Conservation (phyloP, 1,139 yeast genomes). For the Arxiozyma heterogenica region DNA sequence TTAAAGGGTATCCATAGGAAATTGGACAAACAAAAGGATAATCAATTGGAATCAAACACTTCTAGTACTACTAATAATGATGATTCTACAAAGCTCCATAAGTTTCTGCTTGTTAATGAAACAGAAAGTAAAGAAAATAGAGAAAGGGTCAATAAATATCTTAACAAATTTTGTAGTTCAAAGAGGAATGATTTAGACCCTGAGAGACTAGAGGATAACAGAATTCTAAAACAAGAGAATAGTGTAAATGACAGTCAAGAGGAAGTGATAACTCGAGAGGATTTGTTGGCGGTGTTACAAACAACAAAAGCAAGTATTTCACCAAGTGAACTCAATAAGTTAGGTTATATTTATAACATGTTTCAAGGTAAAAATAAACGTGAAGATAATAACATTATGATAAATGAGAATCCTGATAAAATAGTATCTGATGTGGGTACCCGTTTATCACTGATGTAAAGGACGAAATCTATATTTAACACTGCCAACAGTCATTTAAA, state of each 20-base stretch:
- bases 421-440: slow-evolving; percentile 83
- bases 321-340: slow-evolving; percentile 53
- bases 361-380: slow-evolving; percentile 41
- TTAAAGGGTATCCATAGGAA: slow-evolving; percentile 80
- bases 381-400: slow-evolving; percentile 29
- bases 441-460: slow-evolving; percentile 30
- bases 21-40: slow-evolving; percentile 31
- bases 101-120: slow-evolving; percentile 1
- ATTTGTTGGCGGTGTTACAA: slow-evolving; percentile 53
- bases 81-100: not conserved
- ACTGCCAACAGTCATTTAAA: too few relatives aligned
- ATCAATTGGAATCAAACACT: not conserved
- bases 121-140: not conserved
- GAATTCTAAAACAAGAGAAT: not conserved
- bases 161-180: not conserved
- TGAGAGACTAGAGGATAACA: not conserved
- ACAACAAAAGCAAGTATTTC: slow-evolving; percentile 90
- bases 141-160: not conserved
- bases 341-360: slow-evolving; percentile 55
- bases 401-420: slow-evolving; percentile 75
- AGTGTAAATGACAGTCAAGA: slow-evolving; percentile 18
- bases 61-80: not conserved
- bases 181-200: not conserved
- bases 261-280: slow-evolving; percentile 38
- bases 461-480: not conserved